Base-by-base conservation (phyloP, 208 protist genomes). In the Crithidia expoeki region DNA sequence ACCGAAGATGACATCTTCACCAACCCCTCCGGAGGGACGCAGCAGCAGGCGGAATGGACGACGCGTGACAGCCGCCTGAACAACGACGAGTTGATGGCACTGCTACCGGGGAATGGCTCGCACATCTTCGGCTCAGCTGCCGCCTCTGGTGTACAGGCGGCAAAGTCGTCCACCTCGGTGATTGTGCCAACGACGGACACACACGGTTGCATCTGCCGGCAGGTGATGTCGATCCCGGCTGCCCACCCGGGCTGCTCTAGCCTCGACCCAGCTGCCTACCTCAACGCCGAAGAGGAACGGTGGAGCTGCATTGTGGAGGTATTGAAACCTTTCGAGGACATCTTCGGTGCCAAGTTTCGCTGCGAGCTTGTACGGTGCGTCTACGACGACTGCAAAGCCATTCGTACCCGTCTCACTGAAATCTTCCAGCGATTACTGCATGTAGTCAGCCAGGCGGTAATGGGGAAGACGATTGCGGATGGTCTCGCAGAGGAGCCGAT, bases 291-390 rank as follows among this genome's bases (percentile, higher is more conserved):
- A 63, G 74, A 83, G 36, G 60, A 73, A 23, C 80, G 80, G 17
- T 84, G 71, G 70, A 62, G 74, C 23, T 7, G 47, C n/a, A 68
- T 78, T 32, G 68, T 83, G 40, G 49, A 51, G 17, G 47, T 72
- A 55, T 74, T 92, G 40, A 49, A 33, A 16, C 63, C 71, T 6
- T 92, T 86, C 77, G 56, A 70, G 30, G 49, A 69, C 19, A 61
- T 94, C 27, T 94, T 90, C 57, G 61, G 76, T 61, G n/a, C 33
- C 47, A 66, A 73, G 38, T 65, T 58, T 17, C 69, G 69, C 12
- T 90, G 81, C 51, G 50, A 84, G 49, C 46, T 94, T 0, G 68
- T 84, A 44, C 60, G 55, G 42, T 79, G 90, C 52, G 38, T 94
- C 14, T 66, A 69, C 38, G 62, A 73, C 17, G 17, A 74, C 28